A percentile compares a stretch with the other conserved stretches of the same genome.
Conservation (phyloP, 140 eudicot species). For the Ambrosia hybrid region DNA sequence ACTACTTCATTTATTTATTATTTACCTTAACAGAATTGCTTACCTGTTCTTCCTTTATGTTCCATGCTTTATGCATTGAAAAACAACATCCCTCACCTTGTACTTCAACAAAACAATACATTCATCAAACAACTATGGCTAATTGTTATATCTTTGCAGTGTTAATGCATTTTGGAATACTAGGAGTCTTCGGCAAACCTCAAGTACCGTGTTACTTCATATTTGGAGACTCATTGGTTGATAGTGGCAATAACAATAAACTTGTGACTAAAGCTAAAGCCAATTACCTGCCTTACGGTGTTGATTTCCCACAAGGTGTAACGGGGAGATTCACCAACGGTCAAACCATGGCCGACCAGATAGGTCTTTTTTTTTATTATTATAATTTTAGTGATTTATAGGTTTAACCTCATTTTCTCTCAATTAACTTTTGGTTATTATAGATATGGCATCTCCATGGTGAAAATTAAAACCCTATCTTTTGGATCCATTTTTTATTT, state of each 20-base stretch:
- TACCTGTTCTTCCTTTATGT: slow-evolving; percentile 14
- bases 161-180: slow-evolving; percentile 19
- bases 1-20: not conserved
- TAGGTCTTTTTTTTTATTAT: slow-evolving; percentile 33
- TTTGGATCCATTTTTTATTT: no score
- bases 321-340: slow-evolving; percentile 70
- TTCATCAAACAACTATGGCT: slow-evolving; percentile 1
- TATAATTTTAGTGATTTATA: not conserved
- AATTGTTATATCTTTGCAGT: not conserved
- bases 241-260: slow-evolving; percentile 52
- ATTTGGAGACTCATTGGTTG: slow-evolving; percentile 55
- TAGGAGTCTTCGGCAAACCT: slow-evolving; percentile 11
- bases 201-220: slow-evolving; percentile 50
- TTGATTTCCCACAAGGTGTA: slow-evolving; percentile 43
- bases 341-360: slow-evolving; percentile 37
- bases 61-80: slow-evolving; percentile 33
- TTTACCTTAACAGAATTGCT: slow-evolving; percentile 17
- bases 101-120: slow-evolving; percentile 7
- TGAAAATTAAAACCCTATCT: no score
- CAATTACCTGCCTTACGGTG: slow-evolving; percentile 53
- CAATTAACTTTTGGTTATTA: not conserved
- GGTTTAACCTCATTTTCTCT: not conserved
- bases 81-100: not conserved
- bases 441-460: not conserved
- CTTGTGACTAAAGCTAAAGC: slow-evolving; percentile 44